phyloP scores from a whole-genome alignment of 1,139 yeast species.

The Taphrina flavorubra region DNA sequence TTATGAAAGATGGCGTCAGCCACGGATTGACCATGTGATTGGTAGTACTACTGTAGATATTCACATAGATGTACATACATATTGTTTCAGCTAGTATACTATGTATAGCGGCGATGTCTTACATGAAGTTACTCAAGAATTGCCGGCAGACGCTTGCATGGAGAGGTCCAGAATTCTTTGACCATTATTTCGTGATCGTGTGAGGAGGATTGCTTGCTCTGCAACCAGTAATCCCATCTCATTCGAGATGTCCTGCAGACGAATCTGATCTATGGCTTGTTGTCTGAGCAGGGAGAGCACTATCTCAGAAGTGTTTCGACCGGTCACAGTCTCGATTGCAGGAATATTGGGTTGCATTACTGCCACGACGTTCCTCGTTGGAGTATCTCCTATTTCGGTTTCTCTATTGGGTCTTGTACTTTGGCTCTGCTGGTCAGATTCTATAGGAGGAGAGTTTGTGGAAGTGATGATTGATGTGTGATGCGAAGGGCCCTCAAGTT shows the following conservation, averaged over 20 bases:
- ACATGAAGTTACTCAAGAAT: background rate
- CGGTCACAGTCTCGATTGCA: background rate
- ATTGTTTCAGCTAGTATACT: no score
- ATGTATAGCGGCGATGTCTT: background rate
- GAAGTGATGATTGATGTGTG: no score
- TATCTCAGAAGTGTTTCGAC: background rate
- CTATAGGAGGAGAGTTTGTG: no score
- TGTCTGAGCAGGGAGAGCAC: background rate
- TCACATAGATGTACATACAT: no score
- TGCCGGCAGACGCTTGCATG: background rate
- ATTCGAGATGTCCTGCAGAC: conserved; percentile 10
- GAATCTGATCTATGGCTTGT: background rate
- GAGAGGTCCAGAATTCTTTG: background rate
- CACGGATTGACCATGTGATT: no score
- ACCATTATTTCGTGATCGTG: conserved; percentile 3
- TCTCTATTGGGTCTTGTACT: background rate
- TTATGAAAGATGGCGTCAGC: background rate
- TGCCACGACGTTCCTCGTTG: background rate
- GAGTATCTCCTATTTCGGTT: background rate
- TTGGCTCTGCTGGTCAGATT: background rate
- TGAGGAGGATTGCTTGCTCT: conserved; percentile 1
- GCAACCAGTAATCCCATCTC: conserved; percentile 1
- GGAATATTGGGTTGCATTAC: background rate
- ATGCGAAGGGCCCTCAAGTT: no score
- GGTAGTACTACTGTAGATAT: no score